These are phyloP conservation scores for Populus simonii DNA, from an alignment of 345 rosid species.

Conservation along the genomic window DNA sequence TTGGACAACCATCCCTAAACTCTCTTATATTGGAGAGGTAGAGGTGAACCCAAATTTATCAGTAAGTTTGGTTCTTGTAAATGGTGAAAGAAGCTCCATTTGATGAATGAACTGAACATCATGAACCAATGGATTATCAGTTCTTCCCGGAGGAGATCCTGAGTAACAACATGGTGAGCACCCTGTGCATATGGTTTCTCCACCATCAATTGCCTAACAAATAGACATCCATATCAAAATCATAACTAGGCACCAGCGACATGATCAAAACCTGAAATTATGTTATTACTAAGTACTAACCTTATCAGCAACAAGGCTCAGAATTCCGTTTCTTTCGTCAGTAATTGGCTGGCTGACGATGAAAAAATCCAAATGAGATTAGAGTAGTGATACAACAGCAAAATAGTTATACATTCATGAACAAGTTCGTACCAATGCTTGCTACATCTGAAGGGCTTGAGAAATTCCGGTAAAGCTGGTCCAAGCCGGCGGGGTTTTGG, in stretches of 20 bases:
- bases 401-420: not conserved
- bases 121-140: slow-evolving; percentile 63
- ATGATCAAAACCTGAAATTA: not conserved
- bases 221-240: not conserved
- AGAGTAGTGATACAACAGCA: not conserved
- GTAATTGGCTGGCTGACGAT: slow-evolving; percentile 41
- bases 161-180: slow-evolving; percentile 43
- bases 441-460: slow-evolving; percentile 52
- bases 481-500: slow-evolving; percentile 69
- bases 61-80: slow-evolving; percentile 51
- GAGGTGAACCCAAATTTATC: slow-evolving; percentile 38
- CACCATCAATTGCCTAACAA: slow-evolving; percentile 33
- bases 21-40: slow-evolving; percentile 30
- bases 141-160: slow-evolving; percentile 84
- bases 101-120: slow-evolving; percentile 65
- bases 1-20: too few relatives aligned
- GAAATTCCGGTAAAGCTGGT: slow-evolving; percentile 53
- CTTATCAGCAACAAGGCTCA: slow-evolving; percentile 45
- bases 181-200: slow-evolving; percentile 35
- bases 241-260: not conserved
- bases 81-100: slow-evolving; percentile 61
- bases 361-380: not conserved
- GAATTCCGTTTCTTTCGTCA: slow-evolving; percentile 42
- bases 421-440: slow-evolving; percentile 38
- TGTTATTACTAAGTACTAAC: slow-evolving; percentile 19